phyloP scores from a whole-genome alignment of 2,329 filamentous ascomycete species.

The Tolypocladium guangdongense region DNA sequence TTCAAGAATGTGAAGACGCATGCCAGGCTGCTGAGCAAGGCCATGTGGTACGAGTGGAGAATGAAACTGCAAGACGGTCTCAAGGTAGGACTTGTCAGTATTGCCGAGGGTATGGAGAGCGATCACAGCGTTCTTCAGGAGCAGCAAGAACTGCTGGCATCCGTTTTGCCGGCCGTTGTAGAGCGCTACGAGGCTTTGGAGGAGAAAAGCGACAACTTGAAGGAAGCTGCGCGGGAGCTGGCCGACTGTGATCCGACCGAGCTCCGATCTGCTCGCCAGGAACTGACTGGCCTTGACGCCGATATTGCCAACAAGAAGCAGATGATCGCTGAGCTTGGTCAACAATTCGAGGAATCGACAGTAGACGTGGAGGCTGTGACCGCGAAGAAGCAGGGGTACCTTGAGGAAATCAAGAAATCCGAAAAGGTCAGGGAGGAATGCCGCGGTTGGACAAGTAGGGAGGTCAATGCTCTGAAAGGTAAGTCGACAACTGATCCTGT shows the following conservation, averaged over 20 bases:
- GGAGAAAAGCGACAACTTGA: slow-evolving; percentile 54
- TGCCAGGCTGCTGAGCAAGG: slow-evolving; percentile 80
- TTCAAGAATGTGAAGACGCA: slow-evolving; percentile 97
- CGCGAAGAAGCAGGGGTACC: slow-evolving; percentile 56
- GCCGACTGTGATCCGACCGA: slow-evolving; percentile 74
- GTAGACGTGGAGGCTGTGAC: slow-evolving; percentile 49
- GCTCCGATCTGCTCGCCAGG: slow-evolving; percentile 60
- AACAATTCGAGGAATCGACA: slow-evolving; percentile 57
- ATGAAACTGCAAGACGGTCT: slow-evolving; percentile 76
- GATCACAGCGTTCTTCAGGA: slow-evolving; percentile 59
- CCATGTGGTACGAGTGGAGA: slow-evolving; percentile 97
- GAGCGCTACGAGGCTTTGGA: slow-evolving; percentile 51
- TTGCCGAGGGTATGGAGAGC: slow-evolving; percentile 62
- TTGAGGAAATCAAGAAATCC: slow-evolving; percentile 68
- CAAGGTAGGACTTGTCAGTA: slow-evolving; percentile 67
- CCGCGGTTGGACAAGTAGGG: slow-evolving; percentile 75
- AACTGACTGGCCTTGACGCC: slow-evolving; percentile 51
- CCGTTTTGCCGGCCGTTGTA: slow-evolving; percentile 54
- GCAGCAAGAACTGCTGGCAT: slow-evolving; percentile 58
- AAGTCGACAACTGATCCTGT: slow-evolving; percentile 9
- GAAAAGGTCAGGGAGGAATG: slow-evolving; percentile 80
- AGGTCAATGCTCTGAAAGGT: slow-evolving; percentile 74
- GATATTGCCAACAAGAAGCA: slow-evolving; percentile 60
- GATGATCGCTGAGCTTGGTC: slow-evolving; percentile 54
- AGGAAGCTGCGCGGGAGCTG: slow-evolving; percentile 61